phyloP scores from a whole-genome alignment of 257 asterid genomes.

The Plantago ovata region DNA sequence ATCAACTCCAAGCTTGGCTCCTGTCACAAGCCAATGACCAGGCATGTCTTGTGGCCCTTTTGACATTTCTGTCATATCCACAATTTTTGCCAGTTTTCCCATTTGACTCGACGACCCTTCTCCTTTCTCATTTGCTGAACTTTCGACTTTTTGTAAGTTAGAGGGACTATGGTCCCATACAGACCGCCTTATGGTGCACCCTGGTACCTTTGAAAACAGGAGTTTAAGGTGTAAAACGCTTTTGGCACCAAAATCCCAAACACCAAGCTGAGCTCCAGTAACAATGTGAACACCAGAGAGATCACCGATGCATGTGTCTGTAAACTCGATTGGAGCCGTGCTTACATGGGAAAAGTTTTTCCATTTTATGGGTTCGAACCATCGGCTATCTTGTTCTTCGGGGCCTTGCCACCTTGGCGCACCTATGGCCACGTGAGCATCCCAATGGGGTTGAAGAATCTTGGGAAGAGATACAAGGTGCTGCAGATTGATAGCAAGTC shows the following conservation, averaged over 20 bases:
- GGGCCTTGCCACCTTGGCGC: constrained; percentile 99
- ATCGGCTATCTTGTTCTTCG: constrained; percentile 97
- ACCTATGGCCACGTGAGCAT: constrained; percentile 89
- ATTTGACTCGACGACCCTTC: constrained; percentile 54
- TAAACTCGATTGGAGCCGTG: constrained; percentile 91
- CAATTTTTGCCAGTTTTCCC: constrained; percentile 79
- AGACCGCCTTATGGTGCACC: constrained; percentile 93
- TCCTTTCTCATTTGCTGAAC: constrained; percentile 57
- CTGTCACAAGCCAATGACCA: constrained; percentile 96
- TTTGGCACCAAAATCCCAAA: constrained; percentile 92
- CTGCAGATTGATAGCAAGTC: constrained; percentile 81
- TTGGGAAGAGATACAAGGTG: constrained; percentile 93
- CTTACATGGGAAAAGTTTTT: constrained; percentile 93
- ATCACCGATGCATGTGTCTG: constrained; percentile 86
- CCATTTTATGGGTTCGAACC: constrained; percentile 99
- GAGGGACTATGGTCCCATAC: constrained; percentile 98
- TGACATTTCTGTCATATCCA: constrained; percentile 93
- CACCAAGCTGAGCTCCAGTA: constrained; percentile 97
- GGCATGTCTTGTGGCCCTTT: constrained; percentile 98
- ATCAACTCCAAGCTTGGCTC: constrained; percentile 99
- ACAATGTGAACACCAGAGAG: constrained; percentile 93
- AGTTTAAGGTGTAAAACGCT: constrained; percentile 88
- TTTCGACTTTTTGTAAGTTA: constrained; percentile 53
- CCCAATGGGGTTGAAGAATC: constrained; percentile 98
- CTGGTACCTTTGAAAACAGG: constrained; percentile 91